These are phyloP conservation scores for Pythium dissotocum DNA, from an alignment of 352 stramenopile genomes.

Conservation along the genomic window DNA sequence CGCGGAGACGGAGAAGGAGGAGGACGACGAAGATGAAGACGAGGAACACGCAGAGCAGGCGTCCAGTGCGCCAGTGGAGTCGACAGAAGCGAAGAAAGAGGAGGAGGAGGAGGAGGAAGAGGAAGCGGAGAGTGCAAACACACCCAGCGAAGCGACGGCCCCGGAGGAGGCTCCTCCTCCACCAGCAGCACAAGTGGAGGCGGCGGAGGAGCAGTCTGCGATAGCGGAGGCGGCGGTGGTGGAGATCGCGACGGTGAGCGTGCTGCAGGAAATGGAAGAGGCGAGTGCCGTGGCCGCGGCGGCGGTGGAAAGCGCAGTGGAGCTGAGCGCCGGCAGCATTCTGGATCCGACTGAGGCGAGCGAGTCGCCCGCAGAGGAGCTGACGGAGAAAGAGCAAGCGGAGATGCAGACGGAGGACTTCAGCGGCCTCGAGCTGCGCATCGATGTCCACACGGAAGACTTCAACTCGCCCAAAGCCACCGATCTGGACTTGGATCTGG, in stretches of 20 bases:
- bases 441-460: conserved; percentile 8
- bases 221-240: not conserved
- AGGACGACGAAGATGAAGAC: conserved; percentile 6
- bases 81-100: conserved; percentile 2
- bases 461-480: not conserved
- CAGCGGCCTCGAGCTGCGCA: conserved; percentile 7
- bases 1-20: conserved; percentile 25
- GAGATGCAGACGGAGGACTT: not conserved
- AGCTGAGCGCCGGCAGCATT: conserved; percentile 17
- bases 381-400: not conserved
- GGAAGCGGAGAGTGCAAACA: not conserved
- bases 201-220: not conserved
- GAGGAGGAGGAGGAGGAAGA: conserved; percentile 9
- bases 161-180: not conserved
- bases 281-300: not conserved
- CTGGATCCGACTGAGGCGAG: conserved; percentile 11
- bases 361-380: not conserved
- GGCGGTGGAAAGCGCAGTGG: conserved; percentile 1
- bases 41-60: conserved; percentile 2
- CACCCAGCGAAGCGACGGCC: not conserved
- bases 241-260: not conserved
- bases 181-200: not conserved
- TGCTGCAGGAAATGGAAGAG: not conserved
- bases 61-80: not conserved
- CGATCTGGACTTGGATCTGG: conserved; percentile 17